Evolutionary conservation across 805 yeast species (phyloP), one percentile per base, ranked within the genome.

Genomic region (Saccharomycopsis schoenii): DNA sequence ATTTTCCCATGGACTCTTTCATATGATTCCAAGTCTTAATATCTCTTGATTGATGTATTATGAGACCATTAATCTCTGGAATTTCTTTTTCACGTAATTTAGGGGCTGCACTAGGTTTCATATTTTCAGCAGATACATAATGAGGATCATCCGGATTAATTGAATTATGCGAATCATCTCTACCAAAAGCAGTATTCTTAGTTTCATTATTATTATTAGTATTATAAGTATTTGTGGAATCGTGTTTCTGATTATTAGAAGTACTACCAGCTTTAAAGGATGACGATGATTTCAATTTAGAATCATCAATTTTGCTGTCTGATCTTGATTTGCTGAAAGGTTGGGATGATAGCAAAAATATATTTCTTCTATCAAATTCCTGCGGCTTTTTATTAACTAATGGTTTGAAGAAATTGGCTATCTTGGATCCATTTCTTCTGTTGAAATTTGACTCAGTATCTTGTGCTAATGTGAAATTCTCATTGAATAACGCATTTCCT

Each of bases 21-120:
- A 85, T 69, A 24, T 78, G 82, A 2, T 81, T 74, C 93, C 93
- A 88, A 11, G 76, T 75, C 21, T 76, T 73, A 25, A 85, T 73
- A 68, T 88, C 93, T 11, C 80, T 71, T 12, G 83, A 79, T 61
- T 84, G 84, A 60, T 76, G 76, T 68, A 84, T 85, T 68, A 86
- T 86, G 10, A 82, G 64, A 11, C 73, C 77, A 4, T 47, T 34
- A 19, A 47, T 47, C 21, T 47, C 52, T n/a, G 52, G 52, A 12
- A 47, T 47, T 24, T 47, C 34, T 15, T 21, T 24, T 24, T 2
- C 41, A n/a, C 29, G n/a, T 10, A n/a, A 36, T 15, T 14, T 29
- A 34, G 4, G n/a, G n/a, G n/a, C n/a, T n/a, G n/a, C n/a, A n/a
- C n/a, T n/a, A n/a, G 17, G 29, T 14, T 37, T 19, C n/a, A n/a